Base-by-base conservation (phyloP, 768 basidiomycete species). In the Lenzites betulinus region DNA sequence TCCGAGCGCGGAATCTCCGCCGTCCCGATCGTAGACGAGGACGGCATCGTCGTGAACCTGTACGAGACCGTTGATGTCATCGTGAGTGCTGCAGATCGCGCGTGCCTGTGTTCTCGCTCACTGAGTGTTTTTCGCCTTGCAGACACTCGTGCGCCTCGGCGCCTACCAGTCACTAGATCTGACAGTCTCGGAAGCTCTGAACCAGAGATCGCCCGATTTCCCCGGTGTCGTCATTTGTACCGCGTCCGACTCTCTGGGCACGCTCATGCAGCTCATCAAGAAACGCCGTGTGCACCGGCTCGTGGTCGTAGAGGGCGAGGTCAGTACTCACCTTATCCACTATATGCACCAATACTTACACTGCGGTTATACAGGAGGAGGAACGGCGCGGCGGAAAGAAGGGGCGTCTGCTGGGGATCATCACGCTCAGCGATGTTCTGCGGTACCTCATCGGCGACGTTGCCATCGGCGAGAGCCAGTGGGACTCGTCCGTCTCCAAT, bases 21-120 rank as follows among this genome's bases (percentile, higher is more conserved):
- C 6, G 96, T 99, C 6, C 97, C 97, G 8, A 98, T 99, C 70
- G 82, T 98, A 30, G 93, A 99, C 67, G 85, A 90, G 59, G 83
- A 93, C 8, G 96, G 96, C 9, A 83, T 95, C 54, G 97, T 99
- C 42, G 83, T 98, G 64, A 95, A 99, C 71, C 76, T 99, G 49
- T 99, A 98, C 71, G 97, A 99, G 76, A 98, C 97, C 6, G 97
- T 99, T 23, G 97, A 99, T 78, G 96, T 99, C 51, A 96, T 98
- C 62, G 95, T 97, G 74, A 68, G 89, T 73, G 53, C 54, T 60
- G 60, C 43, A 5, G 25, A 30, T 33, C 51, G 15, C 15, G 23
- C 39, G n/a, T 47, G 51, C 22, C 6, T 18, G 13, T 39, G 13
- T 4, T 13, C 38, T 39, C n/a, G n/a, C n/a, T 25, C 30, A 44